Percentiles rank a stretch among this genome's conserved stretches.
These are phyloP conservation scores for Phytophthora kernoviae DNA, from an alignment of 352 stramenopile genomes.

Conservation along the genomic window DNA sequence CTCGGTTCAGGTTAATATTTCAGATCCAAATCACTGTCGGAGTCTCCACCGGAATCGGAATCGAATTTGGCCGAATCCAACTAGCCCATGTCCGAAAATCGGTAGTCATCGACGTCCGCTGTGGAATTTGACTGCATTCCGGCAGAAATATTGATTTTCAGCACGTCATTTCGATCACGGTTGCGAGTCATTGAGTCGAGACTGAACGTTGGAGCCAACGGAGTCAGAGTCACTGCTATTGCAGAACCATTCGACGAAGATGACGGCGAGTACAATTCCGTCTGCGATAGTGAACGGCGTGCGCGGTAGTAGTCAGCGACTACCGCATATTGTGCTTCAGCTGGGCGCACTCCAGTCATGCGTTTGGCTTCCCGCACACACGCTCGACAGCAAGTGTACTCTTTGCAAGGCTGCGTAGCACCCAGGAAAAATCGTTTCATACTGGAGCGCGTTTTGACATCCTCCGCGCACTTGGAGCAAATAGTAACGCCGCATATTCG, in stretches of 20 bases:
- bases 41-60: slow-evolving; percentile 11
- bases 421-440: slow-evolving; percentile 46
- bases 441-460: slow-evolving; percentile 28
- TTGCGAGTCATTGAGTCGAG: not conserved
- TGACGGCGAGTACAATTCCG: slow-evolving; percentile 1
- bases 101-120: slow-evolving; percentile 25
- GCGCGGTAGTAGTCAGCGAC: slow-evolving; percentile 29
- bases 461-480: slow-evolving; percentile 43
- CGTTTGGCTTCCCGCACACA: slow-evolving; percentile 41
- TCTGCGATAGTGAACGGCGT: not conserved
- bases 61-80: slow-evolving; percentile 26
- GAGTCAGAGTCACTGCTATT: not conserved
- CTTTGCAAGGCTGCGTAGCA: slow-evolving; percentile 10
- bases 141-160: slow-evolving; percentile 24
- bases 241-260: not conserved
- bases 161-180: not conserved
- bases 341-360: slow-evolving; percentile 28
- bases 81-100: slow-evolving; percentile 19
- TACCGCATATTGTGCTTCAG: slow-evolving; percentile 26
- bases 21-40: not conserved
- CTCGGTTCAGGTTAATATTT: slow-evolving; percentile 9
- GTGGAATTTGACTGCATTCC: slow-evolving; percentile 23
- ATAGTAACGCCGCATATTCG: slow-evolving; percentile 47
- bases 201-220: not conserved
- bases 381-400: slow-evolving; percentile 38